Percentiles rank a stretch among this genome's conserved stretches.
phyloP scores from a whole-genome alignment of 345 rosid genomes.

The Heritiera littoralis region DNA sequence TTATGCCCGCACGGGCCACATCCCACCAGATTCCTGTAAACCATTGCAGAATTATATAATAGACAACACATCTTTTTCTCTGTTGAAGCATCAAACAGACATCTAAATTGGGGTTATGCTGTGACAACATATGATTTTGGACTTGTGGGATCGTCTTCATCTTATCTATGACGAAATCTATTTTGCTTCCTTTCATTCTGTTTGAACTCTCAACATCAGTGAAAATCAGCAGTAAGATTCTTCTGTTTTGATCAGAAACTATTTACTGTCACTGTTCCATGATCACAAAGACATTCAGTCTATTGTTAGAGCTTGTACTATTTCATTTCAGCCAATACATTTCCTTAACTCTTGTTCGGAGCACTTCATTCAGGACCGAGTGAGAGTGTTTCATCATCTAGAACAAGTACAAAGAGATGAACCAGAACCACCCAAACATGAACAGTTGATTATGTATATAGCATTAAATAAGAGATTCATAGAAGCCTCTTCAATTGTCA shows the following conservation, averaged over 20 bases:
- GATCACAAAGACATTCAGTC: neutral
- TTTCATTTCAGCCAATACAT: neutral
- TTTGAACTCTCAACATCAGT: neutral
- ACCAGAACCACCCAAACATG: neutral
- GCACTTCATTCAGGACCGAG: too few species aligned
- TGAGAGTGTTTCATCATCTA: too few species aligned
- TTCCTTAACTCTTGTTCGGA: too few species aligned
- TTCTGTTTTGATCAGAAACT: neutral
- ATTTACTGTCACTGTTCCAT: neutral
- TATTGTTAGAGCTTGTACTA: neutral
- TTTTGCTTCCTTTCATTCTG: neutral
- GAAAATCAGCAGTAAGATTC: neutral
- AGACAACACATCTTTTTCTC: neutral
- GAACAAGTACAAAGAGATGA: neutral
- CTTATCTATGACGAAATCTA: neutral
- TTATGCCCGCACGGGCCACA: neutral
- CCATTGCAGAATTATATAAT: neutral
- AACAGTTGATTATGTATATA: neutral
- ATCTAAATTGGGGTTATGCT: neutral
- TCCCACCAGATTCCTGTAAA: neutral
- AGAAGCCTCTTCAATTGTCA: neutral
- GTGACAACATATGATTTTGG: neutral
- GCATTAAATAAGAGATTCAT: neutral
- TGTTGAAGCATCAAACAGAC: neutral
- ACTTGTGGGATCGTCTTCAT: neutral